Base-by-base conservation (phyloP, 2,329 filamentous ascomycete genomes). In the Trichophyton mentagrophytes region DNA sequence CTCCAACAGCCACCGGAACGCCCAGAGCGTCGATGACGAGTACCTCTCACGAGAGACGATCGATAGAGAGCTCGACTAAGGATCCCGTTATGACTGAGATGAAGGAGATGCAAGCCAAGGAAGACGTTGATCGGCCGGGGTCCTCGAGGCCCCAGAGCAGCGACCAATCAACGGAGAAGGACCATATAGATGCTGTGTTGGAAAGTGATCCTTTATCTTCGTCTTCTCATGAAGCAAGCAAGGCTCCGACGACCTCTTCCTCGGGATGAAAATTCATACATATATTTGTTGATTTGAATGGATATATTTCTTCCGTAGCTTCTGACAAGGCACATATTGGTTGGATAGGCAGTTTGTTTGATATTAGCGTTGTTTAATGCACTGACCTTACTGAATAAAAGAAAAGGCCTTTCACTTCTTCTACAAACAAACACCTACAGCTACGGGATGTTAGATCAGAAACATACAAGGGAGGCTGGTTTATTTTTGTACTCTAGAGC, bases 71-170 rank as follows among this genome's bases (percentile, higher is more conserved):
- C 13, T 30, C 27, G 27, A 44, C 40, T 6, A 51, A 58, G 8
- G 9, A n/a, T 7, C 36, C 60, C 2, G 56, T 33, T 15, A 17
- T 38, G 47, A 69, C 36, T 64, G 63, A 2, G 71, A n/a, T 38
- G 36, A 27, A 13, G 33, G 33, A 38, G 33, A 27, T 25, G 20
- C 8, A 49, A 15, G 3, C 46, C 25, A 49, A 49, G 46, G 46
- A 27, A 49, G 46, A 49, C 13, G 46, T 27, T 49, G 46, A 49
- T 49, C 46, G 20, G 8, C 46, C 46, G 40, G n/a, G 13, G 46
- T 27, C 46, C 15, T 38, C 33, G 8, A 38, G 33, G 9, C 33
- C 33, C 11, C 33, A 38, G 9, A 38, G 33, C 33, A 38, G 33
- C 46, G 46, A 49, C 3, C 46, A 49, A 4, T 22, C 8, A 13